Evolutionary conservation across 2,329 filamentous ascomycete species (phyloP).

Genomic region (Periconia macrospinosa): DNA sequence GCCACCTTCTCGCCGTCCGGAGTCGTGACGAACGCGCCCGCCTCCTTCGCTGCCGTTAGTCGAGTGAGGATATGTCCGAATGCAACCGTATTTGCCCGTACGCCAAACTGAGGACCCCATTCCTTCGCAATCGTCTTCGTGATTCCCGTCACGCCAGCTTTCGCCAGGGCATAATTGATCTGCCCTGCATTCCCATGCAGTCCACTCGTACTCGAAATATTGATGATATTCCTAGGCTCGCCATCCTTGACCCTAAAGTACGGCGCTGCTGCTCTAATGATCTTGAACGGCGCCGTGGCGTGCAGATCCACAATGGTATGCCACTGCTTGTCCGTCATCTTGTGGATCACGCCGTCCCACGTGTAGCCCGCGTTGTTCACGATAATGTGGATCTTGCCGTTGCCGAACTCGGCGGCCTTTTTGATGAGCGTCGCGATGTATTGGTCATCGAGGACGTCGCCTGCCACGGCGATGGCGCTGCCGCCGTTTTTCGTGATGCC

Average conservation of each 20-base stretch:
- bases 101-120: conserved; percentile 82
- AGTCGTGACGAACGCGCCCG: conserved; percentile 75
- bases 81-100: conserved; percentile 79
- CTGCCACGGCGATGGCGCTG: conserved; percentile 71
- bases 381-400: conserved; percentile 86
- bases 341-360: conserved; percentile 91
- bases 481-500: conserved; percentile 69
- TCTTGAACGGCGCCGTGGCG: conserved; percentile 82
- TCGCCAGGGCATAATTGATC: conserved; percentile 83
- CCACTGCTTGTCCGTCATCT: conserved; percentile 91
- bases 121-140: conserved; percentile 90
- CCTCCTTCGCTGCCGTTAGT: conserved; percentile 81
- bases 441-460: conserved; percentile 72
- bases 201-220: conserved; percentile 80
- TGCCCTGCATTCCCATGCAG: conserved; percentile 89
- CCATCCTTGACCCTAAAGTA: conserved; percentile 88
- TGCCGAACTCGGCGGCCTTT: conserved; percentile 76
- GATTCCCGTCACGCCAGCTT: conserved; percentile 79
- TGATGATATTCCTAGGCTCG: conserved; percentile 76
- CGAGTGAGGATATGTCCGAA: conserved; percentile 82
- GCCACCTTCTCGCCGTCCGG: conserved; percentile 65
- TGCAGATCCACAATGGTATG: conserved; percentile 84
- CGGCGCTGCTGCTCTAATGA: conserved; percentile 75
- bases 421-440: conserved; percentile 75
- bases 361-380: conserved; percentile 93